Conservation (phyloP, 1,284 basidiomycete genomes). For the Cerioporus squamosus region DNA sequence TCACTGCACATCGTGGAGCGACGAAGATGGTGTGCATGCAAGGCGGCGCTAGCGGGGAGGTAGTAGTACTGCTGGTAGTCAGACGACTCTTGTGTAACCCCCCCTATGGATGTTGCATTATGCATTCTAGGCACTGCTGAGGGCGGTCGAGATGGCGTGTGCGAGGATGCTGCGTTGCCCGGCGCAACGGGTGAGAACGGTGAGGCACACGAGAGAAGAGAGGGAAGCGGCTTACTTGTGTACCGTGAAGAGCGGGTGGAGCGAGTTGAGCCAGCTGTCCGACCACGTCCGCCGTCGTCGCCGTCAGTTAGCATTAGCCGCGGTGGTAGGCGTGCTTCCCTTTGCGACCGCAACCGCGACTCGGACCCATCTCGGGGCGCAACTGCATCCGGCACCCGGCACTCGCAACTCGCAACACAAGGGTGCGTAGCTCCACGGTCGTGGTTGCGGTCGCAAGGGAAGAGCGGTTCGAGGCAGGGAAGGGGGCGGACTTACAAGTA, state of each 20-base stretch:
- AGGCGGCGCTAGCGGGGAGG: too few relatives aligned
- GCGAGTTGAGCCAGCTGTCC: slow-evolving; percentile 34
- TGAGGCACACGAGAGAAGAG: not conserved
- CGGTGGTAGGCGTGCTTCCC: not conserved
- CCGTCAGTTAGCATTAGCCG: slow-evolving; percentile 7
- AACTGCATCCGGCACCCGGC: not conserved
- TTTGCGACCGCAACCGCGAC: not conserved
- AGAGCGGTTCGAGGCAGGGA: not conserved
- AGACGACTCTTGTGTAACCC: not conserved
- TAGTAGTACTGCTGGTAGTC: too few relatives aligned
- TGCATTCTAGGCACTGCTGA: slow-evolving; percentile 35
- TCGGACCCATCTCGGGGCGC: not conserved
- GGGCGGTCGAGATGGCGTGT: slow-evolving; percentile 46
- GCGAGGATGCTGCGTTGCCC: slow-evolving; percentile 45
- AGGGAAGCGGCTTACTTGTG: slow-evolving; percentile 29
- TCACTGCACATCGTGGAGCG: too few relatives aligned
- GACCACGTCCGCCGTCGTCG: not conserved
- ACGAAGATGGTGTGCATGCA: too few relatives aligned
- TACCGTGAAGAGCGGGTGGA: slow-evolving; percentile 35
- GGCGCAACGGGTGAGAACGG: slow-evolving; percentile 8
- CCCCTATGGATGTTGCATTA: not conserved
- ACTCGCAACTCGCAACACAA: not conserved
- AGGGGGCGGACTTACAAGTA: slow-evolving; percentile 54
- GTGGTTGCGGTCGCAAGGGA: not conserved
- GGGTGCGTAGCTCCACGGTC: too few relatives aligned